phyloP scores from a whole-genome alignment of 495 filamentous ascomycete genomes.

The Hypoxylon fuscum region DNA sequence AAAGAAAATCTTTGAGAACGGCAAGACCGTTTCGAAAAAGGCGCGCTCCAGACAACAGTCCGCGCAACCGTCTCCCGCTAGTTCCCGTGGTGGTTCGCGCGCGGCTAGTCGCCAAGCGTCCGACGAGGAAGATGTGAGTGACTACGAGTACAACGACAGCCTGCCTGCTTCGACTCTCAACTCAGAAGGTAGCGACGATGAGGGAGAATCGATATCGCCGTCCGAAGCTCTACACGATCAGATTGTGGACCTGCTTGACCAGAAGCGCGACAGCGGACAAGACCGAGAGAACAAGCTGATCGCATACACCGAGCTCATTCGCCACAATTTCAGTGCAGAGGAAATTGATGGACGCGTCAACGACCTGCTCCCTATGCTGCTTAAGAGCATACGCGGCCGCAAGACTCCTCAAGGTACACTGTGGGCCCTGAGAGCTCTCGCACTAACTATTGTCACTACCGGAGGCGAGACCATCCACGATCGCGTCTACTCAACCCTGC shows the following conservation, averaged over 20 bases:
- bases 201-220: constrained; percentile 63
- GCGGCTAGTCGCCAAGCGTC: constrained; percentile 70
- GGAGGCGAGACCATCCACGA: constrained; percentile 77
- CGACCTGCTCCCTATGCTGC: constrained; percentile 75
- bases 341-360: constrained; percentile 67
- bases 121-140: constrained; percentile 82
- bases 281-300: constrained; percentile 78
- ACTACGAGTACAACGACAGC: constrained; percentile 55
- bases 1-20: constrained; percentile 80
- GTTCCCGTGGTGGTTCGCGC: constrained; percentile 65
- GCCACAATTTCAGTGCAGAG: constrained; percentile 74
- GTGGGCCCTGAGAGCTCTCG: constrained; percentile 77
- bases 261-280: constrained; percentile 84
- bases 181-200: constrained; percentile 55
- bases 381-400: constrained; percentile 76
- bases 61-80: constrained; percentile 60
- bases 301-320: constrained; percentile 76
- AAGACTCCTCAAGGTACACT: constrained; percentile 76
- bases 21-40: constrained; percentile 93
- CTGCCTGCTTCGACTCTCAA: constrained; percentile 62
- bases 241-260: constrained; percentile 84
- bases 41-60: constrained; percentile 78
- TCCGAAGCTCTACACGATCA: constrained; percentile 71
- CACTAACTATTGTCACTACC: constrained; percentile 77
- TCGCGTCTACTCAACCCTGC: constrained; percentile 68